Conservation (phyloP, 192 early-diverging fungal genomes). For the Coemansia sp. region DNA sequence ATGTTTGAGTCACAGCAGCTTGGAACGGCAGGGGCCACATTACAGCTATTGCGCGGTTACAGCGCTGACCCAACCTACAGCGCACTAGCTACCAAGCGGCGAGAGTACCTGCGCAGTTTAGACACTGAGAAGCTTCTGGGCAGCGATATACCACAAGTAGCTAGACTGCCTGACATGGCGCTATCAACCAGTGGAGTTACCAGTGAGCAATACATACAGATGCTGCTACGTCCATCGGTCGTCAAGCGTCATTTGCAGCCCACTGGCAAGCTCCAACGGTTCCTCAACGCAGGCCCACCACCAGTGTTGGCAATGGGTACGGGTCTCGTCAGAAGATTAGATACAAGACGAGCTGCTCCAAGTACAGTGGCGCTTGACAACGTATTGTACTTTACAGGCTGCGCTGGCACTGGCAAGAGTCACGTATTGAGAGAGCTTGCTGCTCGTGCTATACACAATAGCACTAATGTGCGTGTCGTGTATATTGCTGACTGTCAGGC, state of each 20-base stretch:
- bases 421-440: slow-evolving; percentile 15
- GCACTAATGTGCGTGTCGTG: slow-evolving; percentile 7
- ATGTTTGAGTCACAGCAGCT: background rate
- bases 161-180: background rate
- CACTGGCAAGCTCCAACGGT: background rate
- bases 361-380: background rate
- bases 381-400: slow-evolving; percentile 1
- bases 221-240: background rate
- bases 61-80: background rate
- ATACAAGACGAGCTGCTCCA: too few species aligned
- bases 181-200: background rate
- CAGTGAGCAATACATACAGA: background rate
- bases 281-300: background rate
- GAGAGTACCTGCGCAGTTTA: background rate
- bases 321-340: background rate
- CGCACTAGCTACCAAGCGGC: background rate
- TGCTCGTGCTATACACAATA: background rate
- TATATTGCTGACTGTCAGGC: background rate
- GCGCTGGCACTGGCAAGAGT: slow-evolving; percentile 14
- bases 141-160: background rate
- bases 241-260: background rate
- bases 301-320: background rate
- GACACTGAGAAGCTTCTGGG: background rate
- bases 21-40: background rate
- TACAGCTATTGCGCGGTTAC: background rate